Evolutionary conservation across 2,329 filamentous ascomycete genomes (phyloP).

Genomic region (Scopulariopsis brevicaulis): DNA sequence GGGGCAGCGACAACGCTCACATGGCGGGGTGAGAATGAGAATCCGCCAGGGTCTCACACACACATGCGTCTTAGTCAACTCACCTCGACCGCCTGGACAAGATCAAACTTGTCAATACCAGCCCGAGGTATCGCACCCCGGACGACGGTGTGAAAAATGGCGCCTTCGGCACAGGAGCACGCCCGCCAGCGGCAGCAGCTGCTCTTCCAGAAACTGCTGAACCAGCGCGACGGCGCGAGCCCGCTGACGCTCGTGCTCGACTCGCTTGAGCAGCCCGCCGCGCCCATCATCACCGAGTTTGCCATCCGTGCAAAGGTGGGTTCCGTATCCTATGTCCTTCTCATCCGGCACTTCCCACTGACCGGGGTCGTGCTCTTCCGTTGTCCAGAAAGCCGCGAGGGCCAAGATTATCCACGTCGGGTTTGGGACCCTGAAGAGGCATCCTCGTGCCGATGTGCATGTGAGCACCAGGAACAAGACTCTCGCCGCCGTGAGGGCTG

Average conservation of each 20-base stretch:
- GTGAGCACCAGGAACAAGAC: constrained; percentile 52
- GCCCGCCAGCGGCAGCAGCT: constrained; percentile 75
- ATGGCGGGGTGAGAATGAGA: not conserved
- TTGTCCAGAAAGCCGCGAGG: constrained; percentile 26
- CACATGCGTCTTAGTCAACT: not conserved
- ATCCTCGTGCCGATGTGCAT: constrained; percentile 54
- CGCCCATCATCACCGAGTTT: constrained; percentile 61
- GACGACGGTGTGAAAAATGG: constrained; percentile 28
- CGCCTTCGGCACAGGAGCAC: constrained; percentile 48
- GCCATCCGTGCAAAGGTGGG: constrained; percentile 61
- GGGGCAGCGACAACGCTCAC: not conserved
- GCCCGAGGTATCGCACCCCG: not conserved
- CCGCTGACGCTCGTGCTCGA: constrained; percentile 83
- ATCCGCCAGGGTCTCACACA: not conserved
- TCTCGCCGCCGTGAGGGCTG: constrained; percentile 42
- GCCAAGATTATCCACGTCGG: constrained; percentile 65
- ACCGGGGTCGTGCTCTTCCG: not conserved
- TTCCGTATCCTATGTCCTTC: not conserved
- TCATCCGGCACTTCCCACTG: not conserved
- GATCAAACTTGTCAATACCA: not conserved
- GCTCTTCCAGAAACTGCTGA: constrained; percentile 71
- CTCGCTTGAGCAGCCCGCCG: constrained; percentile 69
- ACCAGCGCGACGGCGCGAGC: constrained; percentile 66
- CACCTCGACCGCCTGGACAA: not conserved
- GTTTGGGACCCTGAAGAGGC: constrained; percentile 60